phyloP scores from a whole-genome alignment of 139 green algal genomes.

The Micractinium sp. region DNA sequence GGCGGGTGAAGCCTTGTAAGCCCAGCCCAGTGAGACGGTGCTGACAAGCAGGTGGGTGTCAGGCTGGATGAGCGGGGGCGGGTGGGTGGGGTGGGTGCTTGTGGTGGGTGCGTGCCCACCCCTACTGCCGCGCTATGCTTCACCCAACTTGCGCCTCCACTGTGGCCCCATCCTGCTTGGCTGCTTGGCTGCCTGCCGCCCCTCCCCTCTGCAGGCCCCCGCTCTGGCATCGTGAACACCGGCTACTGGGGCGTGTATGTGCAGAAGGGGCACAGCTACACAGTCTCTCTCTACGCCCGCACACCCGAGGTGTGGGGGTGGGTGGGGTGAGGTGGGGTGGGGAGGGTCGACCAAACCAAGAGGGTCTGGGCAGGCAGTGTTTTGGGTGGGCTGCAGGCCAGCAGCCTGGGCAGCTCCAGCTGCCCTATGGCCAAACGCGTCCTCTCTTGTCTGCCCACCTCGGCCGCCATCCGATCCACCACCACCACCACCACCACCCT shows the following conservation, averaged over 20 bases:
- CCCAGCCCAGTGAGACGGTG: no score
- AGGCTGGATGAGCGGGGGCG: no score
- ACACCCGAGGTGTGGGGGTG: no score
- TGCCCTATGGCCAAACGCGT: no score
- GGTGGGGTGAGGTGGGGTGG: no score
- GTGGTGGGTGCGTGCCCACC: no score
- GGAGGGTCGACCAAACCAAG: neutral
- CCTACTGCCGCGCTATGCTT: no score
- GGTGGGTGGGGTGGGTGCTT: no score
- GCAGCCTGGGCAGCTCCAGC: no score
- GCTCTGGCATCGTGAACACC: slow-evolving; percentile 43
- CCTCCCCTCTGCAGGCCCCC: neutral
- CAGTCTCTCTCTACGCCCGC: slow-evolving; percentile 35
- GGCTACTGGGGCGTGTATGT: slow-evolving; percentile 51
- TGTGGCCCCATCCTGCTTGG: neutral
- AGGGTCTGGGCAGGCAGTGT: neutral
- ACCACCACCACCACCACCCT: no score
- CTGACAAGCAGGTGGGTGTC: no score
- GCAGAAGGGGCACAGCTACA: slow-evolving; percentile 27
- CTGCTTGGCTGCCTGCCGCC: neutral
- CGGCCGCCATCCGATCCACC: neutral
- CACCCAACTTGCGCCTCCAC: no score
- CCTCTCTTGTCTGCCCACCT: neutral
- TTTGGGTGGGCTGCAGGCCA: neutral
- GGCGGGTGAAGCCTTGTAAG: neutral